Base-by-base conservation (phyloP, 1,284 basidiomycete species). In the Sporisorium exsertum region DNA sequence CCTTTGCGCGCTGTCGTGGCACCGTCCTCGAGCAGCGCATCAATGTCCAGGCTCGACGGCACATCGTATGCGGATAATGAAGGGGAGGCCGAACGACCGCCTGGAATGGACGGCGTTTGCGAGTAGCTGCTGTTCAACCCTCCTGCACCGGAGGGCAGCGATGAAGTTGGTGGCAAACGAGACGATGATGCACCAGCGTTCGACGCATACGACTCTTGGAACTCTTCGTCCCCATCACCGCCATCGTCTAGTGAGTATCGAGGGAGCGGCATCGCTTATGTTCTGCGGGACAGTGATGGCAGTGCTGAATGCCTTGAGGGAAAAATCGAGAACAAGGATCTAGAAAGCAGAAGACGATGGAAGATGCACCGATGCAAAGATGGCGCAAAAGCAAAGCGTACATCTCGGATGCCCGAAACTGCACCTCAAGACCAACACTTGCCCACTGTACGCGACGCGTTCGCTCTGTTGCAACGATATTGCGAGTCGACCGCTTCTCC, bases 391-490 rank as follows among this genome's bases (percentile, higher is more conserved):
- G 20, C 13, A 22, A 40, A 46, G n/a, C 27, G 35, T 33, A 47
- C 29, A 47, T 60, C 67, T 71, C 68, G 68, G 68, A 71, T 71
- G 35, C 50, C 58, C 58, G 68, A 62, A 16, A 46, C 29, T 47
- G 46, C 26, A 29, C 22, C 58, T 5, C 20, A 35, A 20, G 66
- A 69, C 55, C 68, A 62, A 71, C 68, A 71, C 63, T 24, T 32
- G 5, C 29, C 26, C 58, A 61, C 69, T 72, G 46, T 66, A 72
- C 69, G 69, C 69, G 69, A 72, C 69, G 59, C 69, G 69, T 72
- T 66, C 35, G 18, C n/a, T 32, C 27, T n/a, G 16, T 15, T 18
- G 24, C 15, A 47, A 9, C 22, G 5, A 47, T 27, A 16, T 27
- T 49, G 47, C 29, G 5, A 2, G 16, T 29, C 20, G 16, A n/a